Evolutionary conservation across 1,139 yeast genomes (phyloP), one percentile per base, ranked within the genome.

Genomic region (Sugiyamaella japonica): DNA sequence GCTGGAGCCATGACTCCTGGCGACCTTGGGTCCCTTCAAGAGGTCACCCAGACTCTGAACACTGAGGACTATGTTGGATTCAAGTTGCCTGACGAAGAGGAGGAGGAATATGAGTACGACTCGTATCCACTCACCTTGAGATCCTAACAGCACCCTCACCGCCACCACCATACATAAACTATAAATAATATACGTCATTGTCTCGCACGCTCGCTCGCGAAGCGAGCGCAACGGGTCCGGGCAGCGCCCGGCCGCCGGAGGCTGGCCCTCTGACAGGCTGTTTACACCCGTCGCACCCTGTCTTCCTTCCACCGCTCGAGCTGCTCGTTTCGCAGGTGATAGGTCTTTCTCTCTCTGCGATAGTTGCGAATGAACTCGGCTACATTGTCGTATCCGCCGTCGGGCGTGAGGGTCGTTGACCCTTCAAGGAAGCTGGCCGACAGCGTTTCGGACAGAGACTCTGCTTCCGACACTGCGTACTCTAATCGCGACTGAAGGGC

Each of bases 11-110:
- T 79, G 61, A 93, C 99, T 1, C 99, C 99, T 0, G 99, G 99
- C 49, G 98, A 93, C 70, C 80, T 93, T 63, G 99, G 98, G n/a
- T 85, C 97, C 10, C 77, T 93, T 65, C 97, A 89, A 72, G 99
- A 93, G 70, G 89, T 89, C 40, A 80, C 81, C 56, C 87, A 85
- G 67, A 73, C 78, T 0, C 79, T 89, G 54, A 83, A 85, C 61
- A 85, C 89, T 39, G 95, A 86, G 54, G 96, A 89, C 68, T 93
- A 89, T 69, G 76, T 84, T 55, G 83, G 85, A 9, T 93, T 95
- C 81, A 83, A 79, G 63, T 77, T 91, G 60, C 87, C 89, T 31
- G 79, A 73, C 40, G 81, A 76, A 47, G 82, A 76, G 36, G 81
- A 76, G 45, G 81, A 75, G 37, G 50, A 50, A 34, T 66, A 66